phyloP scores from a whole-genome alignment of 2,329 filamentous ascomycete species.

The Beauveria sp. region DNA sequence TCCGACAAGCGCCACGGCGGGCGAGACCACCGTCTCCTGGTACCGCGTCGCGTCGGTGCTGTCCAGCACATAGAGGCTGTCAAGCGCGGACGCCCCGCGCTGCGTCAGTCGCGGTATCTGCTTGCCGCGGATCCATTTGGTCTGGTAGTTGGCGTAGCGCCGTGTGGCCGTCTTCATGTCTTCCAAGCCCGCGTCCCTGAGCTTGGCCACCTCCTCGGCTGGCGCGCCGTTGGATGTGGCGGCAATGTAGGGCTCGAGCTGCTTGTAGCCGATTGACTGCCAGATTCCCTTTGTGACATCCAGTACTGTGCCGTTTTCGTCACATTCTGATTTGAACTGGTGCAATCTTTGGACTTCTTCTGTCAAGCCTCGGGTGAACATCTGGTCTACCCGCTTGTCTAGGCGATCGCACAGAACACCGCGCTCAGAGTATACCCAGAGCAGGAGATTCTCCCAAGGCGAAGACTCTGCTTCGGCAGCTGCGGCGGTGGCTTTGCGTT shows the following conservation, averaged over 20 bases:
- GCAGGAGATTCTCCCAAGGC: slow-evolving; percentile 56
- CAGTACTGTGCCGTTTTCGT: slow-evolving; percentile 41
- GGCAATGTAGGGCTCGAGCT: slow-evolving; percentile 67
- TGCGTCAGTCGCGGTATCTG: slow-evolving; percentile 61
- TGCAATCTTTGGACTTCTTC: slow-evolving; percentile 42
- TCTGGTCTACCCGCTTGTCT: slow-evolving; percentile 71
- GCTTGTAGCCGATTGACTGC: slow-evolving; percentile 94
- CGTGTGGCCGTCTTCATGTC: slow-evolving; percentile 75
- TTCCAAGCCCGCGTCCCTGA: slow-evolving; percentile 57
- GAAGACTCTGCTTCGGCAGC: slow-evolving; percentile 16
- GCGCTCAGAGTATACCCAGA: slow-evolving; percentile 79
- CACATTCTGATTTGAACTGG: slow-evolving; percentile 28
- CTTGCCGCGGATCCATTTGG: slow-evolving; percentile 81
- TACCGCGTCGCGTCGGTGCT: slow-evolving; percentile 62
- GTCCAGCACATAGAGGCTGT: slow-evolving; percentile 71
- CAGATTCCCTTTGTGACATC: slow-evolving; percentile 82
- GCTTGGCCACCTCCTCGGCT: slow-evolving; percentile 38
- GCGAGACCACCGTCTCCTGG: slow-evolving; percentile 53
- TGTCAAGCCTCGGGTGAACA: slow-evolving; percentile 55
- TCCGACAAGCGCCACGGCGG: slow-evolving; percentile 54
- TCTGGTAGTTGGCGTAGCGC: slow-evolving; percentile 79
- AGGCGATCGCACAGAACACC: slow-evolving; percentile 63
- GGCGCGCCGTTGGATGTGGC: slow-evolving; percentile 28
- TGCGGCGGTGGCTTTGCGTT: slow-evolving; percentile 26
- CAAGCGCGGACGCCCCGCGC: slow-evolving; percentile 39